Evolutionary conservation across 768 basidiomycete genomes (phyloP).

Genomic region (Hericium erinaceus): DNA sequence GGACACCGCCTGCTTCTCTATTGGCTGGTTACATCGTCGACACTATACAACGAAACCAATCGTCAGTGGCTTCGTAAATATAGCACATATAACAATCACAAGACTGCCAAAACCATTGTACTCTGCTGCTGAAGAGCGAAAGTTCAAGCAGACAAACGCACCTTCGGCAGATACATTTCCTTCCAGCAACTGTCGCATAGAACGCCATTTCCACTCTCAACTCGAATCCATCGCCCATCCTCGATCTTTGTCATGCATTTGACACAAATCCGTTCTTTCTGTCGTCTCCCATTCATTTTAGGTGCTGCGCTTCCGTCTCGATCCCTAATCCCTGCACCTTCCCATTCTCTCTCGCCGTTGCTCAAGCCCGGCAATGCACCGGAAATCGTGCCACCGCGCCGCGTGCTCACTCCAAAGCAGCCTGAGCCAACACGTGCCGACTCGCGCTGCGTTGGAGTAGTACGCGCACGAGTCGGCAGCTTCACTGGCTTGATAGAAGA

Average conservation of each 20-base stretch:
- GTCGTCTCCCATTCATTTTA: constrained; percentile 1
- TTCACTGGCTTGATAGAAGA: constrained; percentile 31
- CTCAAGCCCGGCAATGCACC: constrained; percentile 13
- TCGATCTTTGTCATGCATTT: constrained; percentile 64
- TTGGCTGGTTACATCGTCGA: constrained; percentile 76
- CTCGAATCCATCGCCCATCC: constrained; percentile 75
- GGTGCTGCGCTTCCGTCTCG: constrained; percentile 14
- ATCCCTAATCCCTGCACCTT: constrained; percentile 22
- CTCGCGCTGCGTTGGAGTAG: constrained; percentile 34
- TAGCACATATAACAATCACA: constrained; percentile 1
- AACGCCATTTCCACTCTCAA: constrained; percentile 57
- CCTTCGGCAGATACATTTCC: constrained; percentile 91
- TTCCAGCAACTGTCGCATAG: constrained; percentile 93
- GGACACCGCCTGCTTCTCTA: constrained; percentile 87
- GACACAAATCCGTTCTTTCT: constrained; percentile 36
- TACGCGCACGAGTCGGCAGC: constrained; percentile 46
- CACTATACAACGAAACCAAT: constrained; percentile 40
- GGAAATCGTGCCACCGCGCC: constrained; percentile 19
- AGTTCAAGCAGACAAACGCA: constrained; percentile 22
- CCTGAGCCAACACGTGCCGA: constrained; percentile 9
- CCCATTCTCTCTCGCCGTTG: constrained; percentile 18
- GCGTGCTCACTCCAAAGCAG: constrained; percentile 5
- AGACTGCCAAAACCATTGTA: background rate
- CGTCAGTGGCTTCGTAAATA: background rate
- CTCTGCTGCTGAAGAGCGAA: background rate